Evolutionary conservation across 768 basidiomycete genomes (phyloP).

Genomic region (Infundibulicybe gibba): DNA sequence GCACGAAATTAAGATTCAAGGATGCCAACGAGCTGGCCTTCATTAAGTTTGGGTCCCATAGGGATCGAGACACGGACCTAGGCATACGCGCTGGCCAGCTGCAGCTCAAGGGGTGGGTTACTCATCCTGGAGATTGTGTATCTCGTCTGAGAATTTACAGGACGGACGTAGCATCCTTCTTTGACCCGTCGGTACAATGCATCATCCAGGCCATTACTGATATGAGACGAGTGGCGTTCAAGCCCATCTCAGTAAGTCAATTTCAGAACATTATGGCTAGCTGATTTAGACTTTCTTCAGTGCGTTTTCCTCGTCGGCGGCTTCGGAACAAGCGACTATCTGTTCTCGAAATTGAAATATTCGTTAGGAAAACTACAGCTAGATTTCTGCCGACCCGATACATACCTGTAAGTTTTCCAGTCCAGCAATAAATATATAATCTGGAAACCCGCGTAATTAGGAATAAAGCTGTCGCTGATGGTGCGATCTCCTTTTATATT

Average conservation of each 20-base stretch:
- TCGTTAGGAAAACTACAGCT: constrained; percentile 30
- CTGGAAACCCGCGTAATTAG: background rate
- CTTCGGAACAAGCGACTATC: constrained; percentile 47
- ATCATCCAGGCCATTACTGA: constrained; percentile 27
- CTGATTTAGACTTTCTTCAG: constrained; percentile 11
- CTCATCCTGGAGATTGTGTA: background rate
- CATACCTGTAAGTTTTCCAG: constrained; percentile 36
- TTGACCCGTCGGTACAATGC: constrained; percentile 32
- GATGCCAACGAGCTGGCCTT: constrained; percentile 34
- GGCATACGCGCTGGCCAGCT: constrained; percentile 45
- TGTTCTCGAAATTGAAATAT: constrained; percentile 36
- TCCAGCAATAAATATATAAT: background rate
- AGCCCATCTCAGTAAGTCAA: constrained; percentile 12
- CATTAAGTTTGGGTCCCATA: constrained; percentile 42
- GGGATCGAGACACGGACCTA: constrained; percentile 34
- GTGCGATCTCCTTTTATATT: constrained; percentile 13
- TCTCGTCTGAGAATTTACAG: constrained; percentile 10
- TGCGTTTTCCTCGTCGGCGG: constrained; percentile 49
- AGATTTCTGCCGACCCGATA: constrained; percentile 38
- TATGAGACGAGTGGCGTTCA: constrained; percentile 16
- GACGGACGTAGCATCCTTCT: constrained; percentile 30
- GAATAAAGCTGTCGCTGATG: constrained; percentile 15
- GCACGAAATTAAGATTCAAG: constrained; percentile 42
- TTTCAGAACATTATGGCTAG: background rate
- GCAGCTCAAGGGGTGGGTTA: constrained; percentile 31